phyloP scores from a whole-genome alignment of 441 rosid genomes.

The Aleurites moluccanus region DNA sequence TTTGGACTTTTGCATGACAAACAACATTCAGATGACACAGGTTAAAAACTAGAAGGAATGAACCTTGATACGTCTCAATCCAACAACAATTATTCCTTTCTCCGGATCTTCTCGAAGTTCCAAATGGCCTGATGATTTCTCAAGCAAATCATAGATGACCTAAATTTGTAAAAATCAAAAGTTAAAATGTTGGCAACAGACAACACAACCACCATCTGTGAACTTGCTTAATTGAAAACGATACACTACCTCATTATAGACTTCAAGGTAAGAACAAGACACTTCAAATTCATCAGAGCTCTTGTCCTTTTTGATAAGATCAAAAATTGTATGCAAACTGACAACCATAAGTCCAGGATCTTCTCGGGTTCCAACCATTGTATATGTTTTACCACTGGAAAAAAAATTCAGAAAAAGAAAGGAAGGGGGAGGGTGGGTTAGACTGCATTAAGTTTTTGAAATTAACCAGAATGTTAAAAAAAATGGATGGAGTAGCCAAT shows the following conservation, averaged over 20 bases:
- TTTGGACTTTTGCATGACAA: background rate
- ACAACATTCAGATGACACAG: background rate
- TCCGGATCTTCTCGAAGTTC: conserved; percentile 98
- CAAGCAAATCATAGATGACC: conserved; percentile 95
- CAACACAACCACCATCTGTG: background rate
- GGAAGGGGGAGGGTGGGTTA: background rate
- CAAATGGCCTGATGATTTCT: conserved; percentile 85
- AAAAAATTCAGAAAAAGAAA: background rate
- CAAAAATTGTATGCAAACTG: conserved; percentile 76
- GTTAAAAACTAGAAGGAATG: conserved; percentile 5
- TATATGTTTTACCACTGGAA: conserved; percentile 85
- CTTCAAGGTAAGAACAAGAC: conserved; percentile 91
- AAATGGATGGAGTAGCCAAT: background rate
- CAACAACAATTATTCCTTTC: conserved; percentile 84
- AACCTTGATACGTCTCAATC: conserved; percentile 86
- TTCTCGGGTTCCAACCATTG: conserved; percentile 86
- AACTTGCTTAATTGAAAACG: conserved; percentile 15
- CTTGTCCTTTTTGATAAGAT: conserved; percentile 61
- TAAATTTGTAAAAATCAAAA: conserved; percentile 29
- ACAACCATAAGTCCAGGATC: conserved; percentile 99
- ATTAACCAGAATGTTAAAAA: background rate
- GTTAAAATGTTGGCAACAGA: conserved; percentile 12
- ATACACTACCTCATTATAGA: conserved; percentile 78
- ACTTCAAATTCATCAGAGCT: conserved; percentile 81
- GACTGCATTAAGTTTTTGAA: background rate